phyloP scores from a whole-genome alignment of 2,329 filamentous ascomycete species.

The Immersiporthe knoxdaviesiana region DNA sequence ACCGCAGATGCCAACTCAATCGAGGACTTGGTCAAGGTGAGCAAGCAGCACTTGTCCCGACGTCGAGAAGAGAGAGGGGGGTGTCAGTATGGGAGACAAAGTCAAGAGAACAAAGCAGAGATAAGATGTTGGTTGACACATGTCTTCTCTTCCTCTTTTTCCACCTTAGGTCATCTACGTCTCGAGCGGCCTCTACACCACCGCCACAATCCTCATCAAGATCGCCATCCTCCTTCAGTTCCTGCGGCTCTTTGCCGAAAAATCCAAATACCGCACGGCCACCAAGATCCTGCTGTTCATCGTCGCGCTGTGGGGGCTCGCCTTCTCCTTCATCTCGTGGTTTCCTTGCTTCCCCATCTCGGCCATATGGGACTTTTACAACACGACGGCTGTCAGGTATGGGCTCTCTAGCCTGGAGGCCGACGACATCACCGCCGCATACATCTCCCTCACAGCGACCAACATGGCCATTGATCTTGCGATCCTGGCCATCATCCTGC shows the following conservation, averaged over 20 bases:
- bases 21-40: slow-evolving; percentile 15
- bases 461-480: slow-evolving; percentile 40
- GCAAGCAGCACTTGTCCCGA: neutral
- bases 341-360: slow-evolving; percentile 35
- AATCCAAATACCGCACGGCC: slow-evolving; percentile 23
- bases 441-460: slow-evolving; percentile 36
- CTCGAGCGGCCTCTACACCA: slow-evolving; percentile 33
- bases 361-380: slow-evolving; percentile 33
- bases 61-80: too few relatives aligned
- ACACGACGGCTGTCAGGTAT: slow-evolving; percentile 30
- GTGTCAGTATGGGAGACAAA: too few relatives aligned
- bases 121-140: too few relatives aligned
- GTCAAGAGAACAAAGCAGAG: neutral
- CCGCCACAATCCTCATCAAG: slow-evolving; percentile 36
- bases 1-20: neutral
- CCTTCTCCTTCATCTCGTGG: slow-evolving; percentile 35
- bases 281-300: slow-evolving; percentile 32
- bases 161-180: slow-evolving; percentile 34
- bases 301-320: slow-evolving; percentile 33
- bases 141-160: too few relatives aligned
- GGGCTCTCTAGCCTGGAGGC: slow-evolving; percentile 38
- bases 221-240: slow-evolving; percentile 37
- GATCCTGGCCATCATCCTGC: slow-evolving; percentile 38
- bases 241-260: slow-evolving; percentile 33
- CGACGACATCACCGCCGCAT: slow-evolving; percentile 34